Evolutionary conservation across 305 asterid species (phyloP).

Genomic region (Fraxinus greggii): DNA sequence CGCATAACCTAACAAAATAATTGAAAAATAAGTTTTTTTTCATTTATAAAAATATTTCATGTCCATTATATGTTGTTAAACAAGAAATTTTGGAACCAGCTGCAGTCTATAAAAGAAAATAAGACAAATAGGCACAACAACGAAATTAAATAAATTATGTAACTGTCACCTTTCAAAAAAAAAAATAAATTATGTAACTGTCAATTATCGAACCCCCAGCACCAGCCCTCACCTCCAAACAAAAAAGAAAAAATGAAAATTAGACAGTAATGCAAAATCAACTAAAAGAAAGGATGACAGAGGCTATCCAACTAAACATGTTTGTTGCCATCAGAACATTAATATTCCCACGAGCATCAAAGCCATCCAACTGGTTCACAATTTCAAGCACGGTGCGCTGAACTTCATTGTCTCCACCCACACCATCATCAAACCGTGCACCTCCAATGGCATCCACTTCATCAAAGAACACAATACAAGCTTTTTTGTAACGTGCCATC

Average conservation of each 20-base stretch:
- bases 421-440: constrained; percentile 96
- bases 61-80: neutral
- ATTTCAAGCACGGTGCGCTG: constrained; percentile 98
- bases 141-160: no score
- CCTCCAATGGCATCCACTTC: constrained; percentile 99
- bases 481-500: constrained; percentile 99
- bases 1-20: neutral
- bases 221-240: neutral
- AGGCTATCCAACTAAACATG: constrained; percentile 37
- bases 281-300: neutral
- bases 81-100: neutral
- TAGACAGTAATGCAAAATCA: neutral
- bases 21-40: neutral
- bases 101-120: neutral
- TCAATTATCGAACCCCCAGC: neutral
- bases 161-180: no score
- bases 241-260: neutral
- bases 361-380: constrained; percentile 95
- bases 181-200: no score
- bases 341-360: constrained; percentile 90
- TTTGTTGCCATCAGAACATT: constrained; percentile 63
- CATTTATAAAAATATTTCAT: neutral
- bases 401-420: constrained; percentile 96
- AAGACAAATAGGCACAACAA: neutral
- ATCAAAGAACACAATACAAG: constrained; percentile 92